These are phyloP conservation scores for Garcileccinum viscosum DNA, from an alignment of 1,284 basidiomycete species.

Conservation along the genomic window DNA sequence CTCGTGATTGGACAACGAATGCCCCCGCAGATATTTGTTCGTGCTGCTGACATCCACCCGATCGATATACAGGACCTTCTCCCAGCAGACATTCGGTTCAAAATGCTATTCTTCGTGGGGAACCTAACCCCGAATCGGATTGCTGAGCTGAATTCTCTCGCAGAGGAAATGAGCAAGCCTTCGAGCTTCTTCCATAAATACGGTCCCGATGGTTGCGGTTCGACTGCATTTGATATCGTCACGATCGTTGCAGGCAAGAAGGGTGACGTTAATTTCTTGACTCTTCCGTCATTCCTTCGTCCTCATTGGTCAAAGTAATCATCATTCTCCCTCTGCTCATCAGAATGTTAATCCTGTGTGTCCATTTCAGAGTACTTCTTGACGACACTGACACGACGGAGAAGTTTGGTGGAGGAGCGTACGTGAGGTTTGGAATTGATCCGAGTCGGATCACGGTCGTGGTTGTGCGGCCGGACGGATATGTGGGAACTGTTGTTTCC, in stretches of 20 bases:
- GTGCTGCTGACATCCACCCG: slow-evolving; percentile 66
- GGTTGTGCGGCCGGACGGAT: slow-evolving; percentile 21
- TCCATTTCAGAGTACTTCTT: slow-evolving; percentile 16
- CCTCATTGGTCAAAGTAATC: slow-evolving; percentile 70
- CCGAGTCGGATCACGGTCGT: background rate
- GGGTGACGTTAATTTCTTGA: slow-evolving; percentile 52
- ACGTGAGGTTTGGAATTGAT: background rate
- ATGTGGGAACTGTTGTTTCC: slow-evolving; percentile 14
- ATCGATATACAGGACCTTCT: slow-evolving; percentile 73
- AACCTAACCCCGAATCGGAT: slow-evolving; percentile 50
- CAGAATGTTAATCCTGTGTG: too few relatives aligned
- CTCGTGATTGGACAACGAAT: slow-evolving; percentile 65
- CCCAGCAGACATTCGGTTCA: slow-evolving; percentile 72
- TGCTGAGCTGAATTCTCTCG: slow-evolving; percentile 48
- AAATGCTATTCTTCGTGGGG: slow-evolving; percentile 72
- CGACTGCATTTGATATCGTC: slow-evolving; percentile 59
- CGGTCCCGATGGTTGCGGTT: slow-evolving; percentile 31
- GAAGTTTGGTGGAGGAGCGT: background rate
- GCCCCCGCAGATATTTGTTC: slow-evolving; percentile 61
- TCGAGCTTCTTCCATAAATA: slow-evolving; percentile 47
- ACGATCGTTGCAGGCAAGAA: slow-evolving; percentile 56
- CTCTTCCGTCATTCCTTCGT: slow-evolving; percentile 55
- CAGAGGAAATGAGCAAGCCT: slow-evolving; percentile 47
- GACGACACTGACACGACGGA: background rate
- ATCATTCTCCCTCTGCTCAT: background rate